Percentiles rank a stretch among this genome's conserved stretches.
Conservation (phyloP, 345 rosid species). For the Toxicodendron radicans region DNA sequence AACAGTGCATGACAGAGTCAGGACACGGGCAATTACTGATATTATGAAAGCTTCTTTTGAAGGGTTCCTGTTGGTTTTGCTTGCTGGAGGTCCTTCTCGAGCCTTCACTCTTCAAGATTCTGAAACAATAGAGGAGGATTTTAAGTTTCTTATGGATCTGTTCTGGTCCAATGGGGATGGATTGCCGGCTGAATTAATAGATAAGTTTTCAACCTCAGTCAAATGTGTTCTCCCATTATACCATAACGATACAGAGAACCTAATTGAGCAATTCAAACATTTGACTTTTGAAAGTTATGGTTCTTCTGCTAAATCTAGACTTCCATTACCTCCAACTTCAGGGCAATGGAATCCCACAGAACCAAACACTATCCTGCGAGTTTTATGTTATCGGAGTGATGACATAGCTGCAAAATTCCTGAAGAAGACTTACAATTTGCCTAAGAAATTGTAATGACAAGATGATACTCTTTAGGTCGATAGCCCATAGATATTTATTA, state of each 20-base stretch:
- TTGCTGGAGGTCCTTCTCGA: conserved; percentile 92
- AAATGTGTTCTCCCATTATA: conserved; percentile 72
- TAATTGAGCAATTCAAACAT: conserved; percentile 53
- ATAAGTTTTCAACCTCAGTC: conserved; percentile 60
- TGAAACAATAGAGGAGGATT: conserved; percentile 70
- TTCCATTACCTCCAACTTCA: conserved; percentile 82
- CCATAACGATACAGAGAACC: conserved; percentile 58
- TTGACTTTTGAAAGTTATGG: conserved; percentile 58
- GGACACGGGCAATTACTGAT: conserved; percentile 78
- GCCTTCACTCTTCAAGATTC: conserved; percentile 68
- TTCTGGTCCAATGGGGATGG: conserved; percentile 98
- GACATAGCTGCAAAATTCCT: conserved; percentile 80
- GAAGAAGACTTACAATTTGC: conserved; percentile 84
- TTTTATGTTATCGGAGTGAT: conserved; percentile 78
- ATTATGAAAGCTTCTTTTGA: conserved; percentile 96
- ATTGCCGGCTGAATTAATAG: conserved; percentile 74
- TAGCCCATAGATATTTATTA: not conserved
- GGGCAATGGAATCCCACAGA: conserved; percentile 87
- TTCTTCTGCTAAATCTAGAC: conserved; percentile 66
- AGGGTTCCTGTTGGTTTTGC: conserved; percentile 80
- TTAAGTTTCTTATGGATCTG: conserved; percentile 67
- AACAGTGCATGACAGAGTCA: conserved; percentile 77
- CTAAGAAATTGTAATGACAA: conserved; percentile 55
- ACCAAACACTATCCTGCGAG: conserved; percentile 79
- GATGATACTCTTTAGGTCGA: not conserved